Evolutionary conservation across 1,284 basidiomycete genomes (phyloP).

Genomic region (Austropuccinia psidii): DNA sequence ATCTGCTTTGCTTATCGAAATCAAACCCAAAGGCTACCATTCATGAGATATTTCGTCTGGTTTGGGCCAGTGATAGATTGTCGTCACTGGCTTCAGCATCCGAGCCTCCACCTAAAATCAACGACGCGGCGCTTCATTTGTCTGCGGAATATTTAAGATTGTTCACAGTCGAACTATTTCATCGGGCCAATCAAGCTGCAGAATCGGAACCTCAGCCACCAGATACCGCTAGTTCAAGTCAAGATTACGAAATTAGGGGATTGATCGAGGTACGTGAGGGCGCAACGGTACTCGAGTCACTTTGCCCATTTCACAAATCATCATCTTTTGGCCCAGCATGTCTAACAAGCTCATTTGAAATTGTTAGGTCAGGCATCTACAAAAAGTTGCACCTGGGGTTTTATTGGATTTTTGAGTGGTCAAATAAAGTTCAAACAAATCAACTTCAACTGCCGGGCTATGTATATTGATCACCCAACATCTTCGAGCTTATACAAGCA

Average conservation of each 20-base stretch:
- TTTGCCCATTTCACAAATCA: neutral
- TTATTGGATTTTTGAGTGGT: slow-evolving; percentile 13
- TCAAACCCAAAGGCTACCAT: slow-evolving; percentile 16
- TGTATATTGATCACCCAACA: too few species aligned
- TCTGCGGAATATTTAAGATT: slow-evolving; percentile 30
- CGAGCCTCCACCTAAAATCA: slow-evolving; percentile 30
- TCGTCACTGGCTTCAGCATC: neutral
- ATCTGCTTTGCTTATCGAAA: neutral
- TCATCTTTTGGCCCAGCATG: neutral
- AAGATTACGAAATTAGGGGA: neutral
- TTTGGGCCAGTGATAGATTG: slow-evolving; percentile 22
- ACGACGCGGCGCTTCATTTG: slow-evolving; percentile 19
- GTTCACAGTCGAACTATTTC: slow-evolving; percentile 26
- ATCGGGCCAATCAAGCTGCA: slow-evolving; percentile 25
- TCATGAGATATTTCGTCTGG: slow-evolving; percentile 30
- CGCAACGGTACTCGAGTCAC: too few species aligned
- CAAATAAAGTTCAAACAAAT: too few species aligned
- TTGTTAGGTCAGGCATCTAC: neutral
- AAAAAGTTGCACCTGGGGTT: neutral
- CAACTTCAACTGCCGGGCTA: too few species aligned
- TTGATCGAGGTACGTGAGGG: neutral
- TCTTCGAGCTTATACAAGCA: too few species aligned
- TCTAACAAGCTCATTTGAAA: too few species aligned
- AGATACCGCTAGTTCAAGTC: neutral
- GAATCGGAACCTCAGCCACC: neutral